Base-by-base conservation (phyloP, 768 basidiomycete genomes). In the Tricholoma terreum region DNA sequence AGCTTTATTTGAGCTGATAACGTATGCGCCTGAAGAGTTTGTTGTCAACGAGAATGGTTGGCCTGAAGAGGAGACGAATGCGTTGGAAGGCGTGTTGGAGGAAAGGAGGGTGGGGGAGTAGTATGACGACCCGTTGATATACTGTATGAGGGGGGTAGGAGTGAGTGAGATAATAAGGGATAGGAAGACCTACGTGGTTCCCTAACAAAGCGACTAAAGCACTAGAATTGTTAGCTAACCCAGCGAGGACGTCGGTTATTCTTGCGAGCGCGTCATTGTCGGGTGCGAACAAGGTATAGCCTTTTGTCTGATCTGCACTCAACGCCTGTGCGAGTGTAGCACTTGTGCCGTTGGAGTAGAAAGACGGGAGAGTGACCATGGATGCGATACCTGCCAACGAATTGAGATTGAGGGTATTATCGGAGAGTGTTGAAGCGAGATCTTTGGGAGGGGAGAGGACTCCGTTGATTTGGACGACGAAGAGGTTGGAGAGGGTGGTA, bases 271-370 rank as follows among this genome's bases (percentile, higher is more conserved):
- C 87, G 5, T 69, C 68, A 61, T 86, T 76, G 57, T 71, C 77
- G 7, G 90, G 89, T 3, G 84, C 81, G 65, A 91, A 90, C 42
- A 90, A 60, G 1, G 90, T 91, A 58, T 86, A 75, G 1, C 88
- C 90, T 22, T 59, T 67, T 1, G 78, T 63, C 14, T 36, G 69
- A 1, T 69, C 63, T 33, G 62, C 43, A 11, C 77, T 65, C 24
- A 83, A 69, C 51, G 68, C 45, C 54, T 76, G 58, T 38, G 70
- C 62, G 10, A 72, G 65, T 0, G 80, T 72, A 6, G 72, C 65
- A 57, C 78, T 73, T 11, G 60, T 66, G 0, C 74, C 76, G 54
- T 71, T 65, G 0, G 57, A 0, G 10, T 66, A 61, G 2, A 60
- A 14, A 5, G 58, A 56, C 1, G 75, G 67, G 0, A 72, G 59